Percentiles rank a stretch among this genome's conserved stretches.
Conservation (phyloP, 768 basidiomycete genomes). For the Panellus pusillus region DNA sequence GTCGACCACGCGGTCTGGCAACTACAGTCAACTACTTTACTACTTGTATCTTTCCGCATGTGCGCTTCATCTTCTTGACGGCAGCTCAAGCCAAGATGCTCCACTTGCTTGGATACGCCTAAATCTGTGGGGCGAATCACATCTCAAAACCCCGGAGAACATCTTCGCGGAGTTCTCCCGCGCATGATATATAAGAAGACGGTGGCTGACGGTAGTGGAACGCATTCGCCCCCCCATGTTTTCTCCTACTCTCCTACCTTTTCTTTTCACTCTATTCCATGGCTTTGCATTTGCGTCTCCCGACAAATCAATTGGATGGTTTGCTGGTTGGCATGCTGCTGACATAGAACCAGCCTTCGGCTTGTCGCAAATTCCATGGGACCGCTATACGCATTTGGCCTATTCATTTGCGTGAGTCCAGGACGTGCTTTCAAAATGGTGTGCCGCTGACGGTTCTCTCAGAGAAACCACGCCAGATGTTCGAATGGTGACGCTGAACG, state of each 20-base stretch:
- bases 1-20: too few species aligned
- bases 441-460: neutral
- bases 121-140: too few species aligned
- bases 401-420: constrained; percentile 48
- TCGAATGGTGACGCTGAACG: constrained; percentile 32
- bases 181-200: too few species aligned
- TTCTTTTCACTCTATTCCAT: constrained; percentile 1
- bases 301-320: constrained; percentile 41
- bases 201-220: too few species aligned
- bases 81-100: too few species aligned
- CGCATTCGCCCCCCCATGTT: neutral
- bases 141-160: too few species aligned
- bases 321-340: constrained; percentile 45
- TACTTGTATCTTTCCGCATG: too few species aligned
- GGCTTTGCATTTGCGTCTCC: neutral
- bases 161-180: too few species aligned
- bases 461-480: constrained; percentile 27
- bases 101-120: too few species aligned
- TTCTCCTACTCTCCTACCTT: neutral
- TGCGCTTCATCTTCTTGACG: too few species aligned
- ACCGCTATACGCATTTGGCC: constrained; percentile 42
- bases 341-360: constrained; percentile 24
- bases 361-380: constrained; percentile 42
- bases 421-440: neutral
- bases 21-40: too few species aligned